Conservation (phyloP, 805 yeast genomes). For the Saturnispora mendoncae region DNA sequence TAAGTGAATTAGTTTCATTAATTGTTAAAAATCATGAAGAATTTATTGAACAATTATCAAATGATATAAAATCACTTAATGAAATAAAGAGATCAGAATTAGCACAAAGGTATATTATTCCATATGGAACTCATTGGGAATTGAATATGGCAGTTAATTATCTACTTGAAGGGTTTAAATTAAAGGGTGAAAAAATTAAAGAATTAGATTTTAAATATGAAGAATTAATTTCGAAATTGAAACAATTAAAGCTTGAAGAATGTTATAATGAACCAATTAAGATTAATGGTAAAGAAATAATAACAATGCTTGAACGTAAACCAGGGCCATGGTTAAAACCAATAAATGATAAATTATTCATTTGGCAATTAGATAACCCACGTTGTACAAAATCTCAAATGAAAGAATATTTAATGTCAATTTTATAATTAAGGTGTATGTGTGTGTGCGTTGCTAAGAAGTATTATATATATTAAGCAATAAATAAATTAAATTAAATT, state of each 20-base stretch:
- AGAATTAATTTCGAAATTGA: slow-evolving; percentile 28
- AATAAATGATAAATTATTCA: slow-evolving; percentile 44
- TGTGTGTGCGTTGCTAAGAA: too few relatives aligned
- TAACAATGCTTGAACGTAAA: slow-evolving; percentile 41
- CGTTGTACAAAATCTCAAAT: slow-evolving; percentile 44
- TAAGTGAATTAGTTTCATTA: slow-evolving; percentile 41
- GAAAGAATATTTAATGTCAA: slow-evolving; percentile 31
- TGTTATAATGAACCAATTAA: slow-evolving; percentile 51
- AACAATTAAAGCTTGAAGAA: slow-evolving; percentile 29
- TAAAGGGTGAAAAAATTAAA: slow-evolving; percentile 13
- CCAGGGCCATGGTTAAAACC: slow-evolving; percentile 85
- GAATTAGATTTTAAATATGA: slow-evolving; percentile 26
- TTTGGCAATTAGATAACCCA: slow-evolving; percentile 79
- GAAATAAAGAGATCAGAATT: slow-evolving; percentile 42
- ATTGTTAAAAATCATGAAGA: slow-evolving; percentile 30
- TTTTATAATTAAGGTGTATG: too few relatives aligned
- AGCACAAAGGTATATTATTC: slow-evolving; percentile 47
- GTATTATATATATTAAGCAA: too few relatives aligned
- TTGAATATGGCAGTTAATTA: slow-evolving; percentile 25
- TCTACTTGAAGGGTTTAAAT: slow-evolving; percentile 15
- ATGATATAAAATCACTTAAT: slow-evolving; percentile 22
- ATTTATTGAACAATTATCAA: slow-evolving; percentile 17
- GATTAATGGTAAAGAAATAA: slow-evolving; percentile 67
- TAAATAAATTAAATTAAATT: slow-evolving; percentile 2
- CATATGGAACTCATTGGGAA: slow-evolving; percentile 45